Conservation (phyloP, 805 yeast genomes). For the Yamadazyma sp. region DNA sequence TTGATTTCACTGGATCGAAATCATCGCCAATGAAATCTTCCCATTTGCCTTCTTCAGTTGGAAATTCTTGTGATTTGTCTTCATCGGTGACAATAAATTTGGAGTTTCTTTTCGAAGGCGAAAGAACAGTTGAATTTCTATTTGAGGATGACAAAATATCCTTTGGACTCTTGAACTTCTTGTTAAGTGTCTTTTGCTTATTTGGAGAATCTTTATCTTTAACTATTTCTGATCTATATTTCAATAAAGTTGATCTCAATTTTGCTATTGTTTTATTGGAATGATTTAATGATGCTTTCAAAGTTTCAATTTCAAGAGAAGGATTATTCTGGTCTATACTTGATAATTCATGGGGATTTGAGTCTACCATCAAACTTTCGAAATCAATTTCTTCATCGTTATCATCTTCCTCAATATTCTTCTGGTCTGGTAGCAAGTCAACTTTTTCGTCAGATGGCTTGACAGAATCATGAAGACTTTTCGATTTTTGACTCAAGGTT, state of each 20-base stretch:
- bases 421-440: background rate
- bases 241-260: conserved; percentile 49
- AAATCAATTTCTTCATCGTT: conserved; percentile 33
- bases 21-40: conserved; percentile 36
- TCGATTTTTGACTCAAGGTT: background rate
- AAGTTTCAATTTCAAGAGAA: conserved; percentile 61
- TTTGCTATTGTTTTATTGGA: conserved; percentile 63
- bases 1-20: conserved; percentile 21
- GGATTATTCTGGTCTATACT: conserved; percentile 36
- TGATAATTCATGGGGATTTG: conserved; percentile 23
- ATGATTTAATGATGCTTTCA: conserved; percentile 59
- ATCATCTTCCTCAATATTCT: conserved; percentile 2
- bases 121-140: conserved; percentile 21
- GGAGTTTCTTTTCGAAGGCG: conserved; percentile 34
- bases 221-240: conserved; percentile 25
- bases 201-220: conserved; percentile 22
- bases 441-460: background rate
- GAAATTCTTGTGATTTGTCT: conserved; percentile 12
- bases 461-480: background rate
- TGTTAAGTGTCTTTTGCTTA: conserved; percentile 2
- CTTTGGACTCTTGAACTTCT: conserved; percentile 14
- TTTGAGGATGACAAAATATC: conserved; percentile 13
- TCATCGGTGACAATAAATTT: conserved; percentile 25
- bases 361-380: conserved; percentile 30
- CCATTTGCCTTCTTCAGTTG: conserved; percentile 29